Percentiles rank a stretch among this genome's conserved stretches.
Evolutionary conservation across 768 basidiomycete genomes (phyloP).

Genomic region (Hortiboletus campestris): DNA sequence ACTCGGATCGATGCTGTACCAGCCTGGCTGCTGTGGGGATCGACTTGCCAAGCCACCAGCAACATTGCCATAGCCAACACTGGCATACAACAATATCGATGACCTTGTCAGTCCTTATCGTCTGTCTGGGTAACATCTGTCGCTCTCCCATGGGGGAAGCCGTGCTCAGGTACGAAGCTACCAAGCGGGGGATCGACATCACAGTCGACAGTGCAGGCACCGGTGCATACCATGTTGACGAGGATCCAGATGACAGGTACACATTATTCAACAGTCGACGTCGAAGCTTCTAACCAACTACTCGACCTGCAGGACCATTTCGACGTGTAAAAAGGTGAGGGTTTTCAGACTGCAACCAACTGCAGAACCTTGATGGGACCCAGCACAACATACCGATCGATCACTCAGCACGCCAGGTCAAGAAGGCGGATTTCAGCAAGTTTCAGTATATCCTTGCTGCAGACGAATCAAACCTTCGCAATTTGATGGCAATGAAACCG

Average conservation of each 20-base stretch:
- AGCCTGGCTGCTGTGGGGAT: not conserved
- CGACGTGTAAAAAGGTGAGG: slow-evolving; percentile 68
- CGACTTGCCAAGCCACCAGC: not conserved
- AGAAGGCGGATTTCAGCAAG: slow-evolving; percentile 59
- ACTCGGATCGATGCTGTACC: not conserved
- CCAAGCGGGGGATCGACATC: slow-evolving; percentile 63
- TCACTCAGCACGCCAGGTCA: slow-evolving; percentile 65
- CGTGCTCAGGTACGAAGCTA: slow-evolving; percentile 67
- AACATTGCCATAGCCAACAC: not conserved
- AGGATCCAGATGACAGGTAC: slow-evolving; percentile 81
- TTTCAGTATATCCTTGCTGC: slow-evolving; percentile 89
- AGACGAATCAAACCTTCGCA: slow-evolving; percentile 71
- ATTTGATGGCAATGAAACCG: slow-evolving; percentile 55
- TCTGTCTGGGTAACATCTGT: slow-evolving; percentile 84
- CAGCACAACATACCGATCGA: slow-evolving; percentile 74
- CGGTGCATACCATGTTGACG: slow-evolving; percentile 78
- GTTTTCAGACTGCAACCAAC: not conserved
- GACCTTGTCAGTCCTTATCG: slow-evolving; percentile 60
- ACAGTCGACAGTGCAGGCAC: slow-evolving; percentile 84
- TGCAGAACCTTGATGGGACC: not conserved
- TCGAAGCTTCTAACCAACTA: not conserved
- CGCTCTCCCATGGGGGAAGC: slow-evolving; percentile 94
- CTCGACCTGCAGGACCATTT: slow-evolving; percentile 52
- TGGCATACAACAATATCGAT: slow-evolving; percentile 15
- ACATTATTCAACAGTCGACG: slow-evolving; percentile 3